Evolutionary conservation across 352 stramenopile species (phyloP).

Genomic region (Lagenidium sp.): DNA sequence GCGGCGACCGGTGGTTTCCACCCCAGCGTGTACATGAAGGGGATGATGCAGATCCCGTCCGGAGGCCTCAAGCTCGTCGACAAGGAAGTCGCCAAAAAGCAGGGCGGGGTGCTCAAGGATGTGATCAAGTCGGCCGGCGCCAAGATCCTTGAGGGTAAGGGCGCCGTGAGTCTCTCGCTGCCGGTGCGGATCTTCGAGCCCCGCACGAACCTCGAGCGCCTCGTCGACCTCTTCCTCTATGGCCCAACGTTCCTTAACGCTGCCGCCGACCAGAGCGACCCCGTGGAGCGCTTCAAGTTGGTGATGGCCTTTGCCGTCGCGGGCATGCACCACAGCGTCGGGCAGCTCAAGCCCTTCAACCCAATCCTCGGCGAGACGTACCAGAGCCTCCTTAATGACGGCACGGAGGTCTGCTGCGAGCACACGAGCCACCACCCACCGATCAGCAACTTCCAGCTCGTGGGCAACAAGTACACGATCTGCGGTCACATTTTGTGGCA

Average conservation of each 20-base stretch:
- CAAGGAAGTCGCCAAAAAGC: constrained; percentile 82
- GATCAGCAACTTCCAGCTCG: constrained; percentile 79
- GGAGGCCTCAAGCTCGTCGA: constrained; percentile 76
- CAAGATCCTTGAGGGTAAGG: constrained; percentile 27
- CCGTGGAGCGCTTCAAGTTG: constrained; percentile 73
- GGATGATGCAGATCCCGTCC: constrained; percentile 64
- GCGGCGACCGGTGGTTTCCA: constrained; percentile 32
- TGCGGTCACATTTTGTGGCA: constrained; percentile 67
- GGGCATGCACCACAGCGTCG: constrained; percentile 69
- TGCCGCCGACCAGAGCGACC: constrained; percentile 45
- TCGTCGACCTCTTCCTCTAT: constrained; percentile 77
- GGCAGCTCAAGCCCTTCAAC: constrained; percentile 82
- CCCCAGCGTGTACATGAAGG: constrained; percentile 70
- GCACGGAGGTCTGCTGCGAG: constrained; percentile 71
- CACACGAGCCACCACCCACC: constrained; percentile 83
- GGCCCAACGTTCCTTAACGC: constrained; percentile 64
- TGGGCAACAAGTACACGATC: constrained; percentile 64
- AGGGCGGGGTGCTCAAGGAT: constrained; percentile 77
- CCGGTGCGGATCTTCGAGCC: constrained; percentile 83
- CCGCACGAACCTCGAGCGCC: constrained; percentile 69
- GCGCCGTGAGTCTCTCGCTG: constrained; percentile 67
- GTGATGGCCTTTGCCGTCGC: constrained; percentile 72
- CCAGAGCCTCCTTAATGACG: constrained; percentile 63
- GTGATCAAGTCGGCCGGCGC: constrained; percentile 58
- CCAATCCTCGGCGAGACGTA: constrained; percentile 79